phyloP scores from a whole-genome alignment of 371 early-diverging fungal species.

The Nematocida minor region DNA sequence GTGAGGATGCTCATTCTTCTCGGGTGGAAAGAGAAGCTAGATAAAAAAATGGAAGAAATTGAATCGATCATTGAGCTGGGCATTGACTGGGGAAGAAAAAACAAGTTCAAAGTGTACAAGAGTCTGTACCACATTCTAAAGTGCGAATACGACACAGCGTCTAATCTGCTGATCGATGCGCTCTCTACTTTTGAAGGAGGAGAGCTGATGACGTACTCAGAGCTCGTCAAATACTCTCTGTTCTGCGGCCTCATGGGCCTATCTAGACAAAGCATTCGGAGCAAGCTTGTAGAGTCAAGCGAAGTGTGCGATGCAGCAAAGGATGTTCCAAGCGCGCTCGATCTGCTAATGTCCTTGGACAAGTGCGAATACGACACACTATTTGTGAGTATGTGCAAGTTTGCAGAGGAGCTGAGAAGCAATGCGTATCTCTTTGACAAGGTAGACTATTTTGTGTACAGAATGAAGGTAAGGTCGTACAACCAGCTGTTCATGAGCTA shows the following conservation, averaged over 20 bases:
- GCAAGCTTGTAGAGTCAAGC: slow-evolving; percentile 73
- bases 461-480: slow-evolving; percentile 92
- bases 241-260: slow-evolving; percentile 78
- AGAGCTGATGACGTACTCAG: slow-evolving; percentile 88
- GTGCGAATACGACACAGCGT: slow-evolving; percentile 85
- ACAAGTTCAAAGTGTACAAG: slow-evolving; percentile 92
- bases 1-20: slow-evolving; percentile 33
- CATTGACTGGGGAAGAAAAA: slow-evolving; percentile 98
- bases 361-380: slow-evolving; percentile 83
- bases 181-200: slow-evolving; percentile 89
- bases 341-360: slow-evolving; percentile 77
- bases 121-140: slow-evolving; percentile 81
- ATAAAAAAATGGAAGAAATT: background rate
- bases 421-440: slow-evolving; percentile 67
- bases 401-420: slow-evolving; percentile 59
- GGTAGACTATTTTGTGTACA: slow-evolving; percentile 73
- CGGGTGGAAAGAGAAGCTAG: background rate
- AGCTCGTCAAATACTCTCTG: slow-evolving; percentile 86
- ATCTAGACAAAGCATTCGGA: slow-evolving; percentile 80
- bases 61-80: slow-evolving; percentile 71
- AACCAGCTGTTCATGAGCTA: slow-evolving; percentile 92
- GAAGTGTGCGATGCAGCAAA: slow-evolving; percentile 90
- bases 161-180: slow-evolving; percentile 78
- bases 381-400: slow-evolving; percentile 71
- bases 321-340: slow-evolving; percentile 69